Evolutionary conservation across 257 asterid genomes (phyloP).

Genomic region (Gentiana macrophylla): DNA sequence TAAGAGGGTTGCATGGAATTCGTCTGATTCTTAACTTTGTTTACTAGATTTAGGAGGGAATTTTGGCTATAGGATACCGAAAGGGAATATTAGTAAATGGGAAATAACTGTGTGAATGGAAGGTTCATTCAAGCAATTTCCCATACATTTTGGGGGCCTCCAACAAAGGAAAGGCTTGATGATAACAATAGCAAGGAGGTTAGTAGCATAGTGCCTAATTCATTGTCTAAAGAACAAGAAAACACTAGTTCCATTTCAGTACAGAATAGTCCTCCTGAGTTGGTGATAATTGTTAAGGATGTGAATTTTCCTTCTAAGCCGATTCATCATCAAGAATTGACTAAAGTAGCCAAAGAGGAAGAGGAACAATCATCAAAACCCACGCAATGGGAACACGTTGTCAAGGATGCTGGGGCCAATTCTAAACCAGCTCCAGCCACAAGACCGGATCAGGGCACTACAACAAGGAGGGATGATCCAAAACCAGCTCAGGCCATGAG

Average conservation of each 20-base stretch:
- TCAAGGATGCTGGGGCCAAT: conserved; percentile 6
- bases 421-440: background rate
- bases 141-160: conserved; percentile 12
- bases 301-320: conserved; percentile 2
- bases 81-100: conserved; percentile 7
- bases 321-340: conserved; percentile 9
- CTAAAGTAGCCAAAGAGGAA: conserved; percentile 17
- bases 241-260: conserved; percentile 4
- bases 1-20: too few species aligned
- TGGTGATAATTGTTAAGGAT: conserved; percentile 19
- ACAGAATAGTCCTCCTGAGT: conserved; percentile 29
- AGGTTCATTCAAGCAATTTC: conserved; percentile 19
- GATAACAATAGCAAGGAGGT: conserved; percentile 7
- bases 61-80: conserved; percentile 1
- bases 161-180: conserved; percentile 7
- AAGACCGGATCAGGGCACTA: background rate
- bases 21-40: too few species aligned
- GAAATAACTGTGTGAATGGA: conserved; percentile 16
- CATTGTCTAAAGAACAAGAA: conserved; percentile 14
- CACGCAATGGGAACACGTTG: conserved; percentile 19
- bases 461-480: background rate
- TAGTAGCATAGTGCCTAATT: background rate
- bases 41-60: background rate
- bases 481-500: conserved; percentile 3
- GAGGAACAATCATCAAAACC: conserved; percentile 3